Base-by-base conservation (phyloP, 768 basidiomycete species). In the Xanthoconium purpureum region DNA sequence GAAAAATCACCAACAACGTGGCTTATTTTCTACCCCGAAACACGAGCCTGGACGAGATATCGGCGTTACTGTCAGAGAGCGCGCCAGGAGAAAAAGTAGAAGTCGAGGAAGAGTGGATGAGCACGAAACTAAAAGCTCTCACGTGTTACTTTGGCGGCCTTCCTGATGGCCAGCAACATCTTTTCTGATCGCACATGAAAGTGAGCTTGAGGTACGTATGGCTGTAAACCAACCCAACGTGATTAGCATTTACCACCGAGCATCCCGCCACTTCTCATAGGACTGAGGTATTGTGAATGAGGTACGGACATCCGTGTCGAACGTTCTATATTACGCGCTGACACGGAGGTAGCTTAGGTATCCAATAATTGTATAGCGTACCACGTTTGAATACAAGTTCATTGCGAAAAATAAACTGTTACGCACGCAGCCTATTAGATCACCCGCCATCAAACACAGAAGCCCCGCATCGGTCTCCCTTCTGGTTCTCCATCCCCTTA, bases 61-160 rank as follows among this genome's bases (percentile, higher is more conserved):
- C 87, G 0, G 73, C 63, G 0, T 71, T 91, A 42, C 67, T 82
- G 28, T 65, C 68, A 18, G 43, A 32, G 35, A 12, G 18, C 1
- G 39, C 29, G 9, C 18, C 40, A 18, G 50, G 47, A 38, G 91
- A 94, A 71, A 77, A 71, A 71, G 80, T 96, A 11, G 96, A 98
- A 71, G 81, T 98, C 8, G 94, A 98, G 68, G 96, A 98, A 72
- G 92, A 92, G 69, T 98, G 94, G 94, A 96, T 92, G 87, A 88
- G 93, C 3, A 78, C 78, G 11, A 96, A 96, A 75, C 73, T 98
- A 43, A 98, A 98, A 67, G 96, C 95, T 0, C 73, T 98, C 50
- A 97, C 93, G 1, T 94, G 91, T 69, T 96, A 97, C 70, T 97
- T 88, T 72, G 96, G 96, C 8, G 92, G 92, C 13, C 74, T 98